Percentiles rank a stretch among this genome's conserved stretches.
Evolutionary conservation across 192 early-diverging fungal genomes (phyloP).

Genomic region (Glomus cerebriforme): DNA sequence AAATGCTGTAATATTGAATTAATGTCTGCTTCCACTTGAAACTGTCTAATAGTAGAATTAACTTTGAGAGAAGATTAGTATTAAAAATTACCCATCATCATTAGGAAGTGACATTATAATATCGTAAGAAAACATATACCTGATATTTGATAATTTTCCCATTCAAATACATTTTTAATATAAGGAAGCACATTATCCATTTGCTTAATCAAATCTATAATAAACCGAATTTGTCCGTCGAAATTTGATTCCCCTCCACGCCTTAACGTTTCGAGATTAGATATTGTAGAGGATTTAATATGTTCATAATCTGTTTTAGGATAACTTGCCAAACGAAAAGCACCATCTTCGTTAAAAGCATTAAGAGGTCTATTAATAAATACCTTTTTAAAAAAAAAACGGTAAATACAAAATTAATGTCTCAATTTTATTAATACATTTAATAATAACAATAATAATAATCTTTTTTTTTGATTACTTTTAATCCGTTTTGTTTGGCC

Average conservation of each 20-base stretch:
- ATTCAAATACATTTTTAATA: constrained; percentile 12
- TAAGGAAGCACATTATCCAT: background rate
- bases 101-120: too few species aligned
- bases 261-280: constrained; percentile 1
- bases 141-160: background rate
- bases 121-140: background rate
- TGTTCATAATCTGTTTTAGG: constrained; percentile 29
- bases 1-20: constrained; percentile 30
- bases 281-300: constrained; percentile 28
- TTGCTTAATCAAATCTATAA: background rate
- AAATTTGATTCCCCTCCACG: background rate
- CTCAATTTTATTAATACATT: too few species aligned
- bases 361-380: constrained; percentile 47
- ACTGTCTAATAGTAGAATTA: constrained; percentile 11
- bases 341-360: constrained; percentile 36
- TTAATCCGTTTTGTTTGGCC: constrained; percentile 42
- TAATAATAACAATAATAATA: too few species aligned
- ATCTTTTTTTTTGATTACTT: constrained; percentile 4
- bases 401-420: background rate
- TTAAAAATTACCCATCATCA: too few species aligned
- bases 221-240: constrained; percentile 5
- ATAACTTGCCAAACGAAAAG: constrained; percentile 42
- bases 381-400: constrained; percentile 16
- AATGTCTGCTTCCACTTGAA: background rate
- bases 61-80: background rate